Evolutionary conservation across 208 protist genomes (phyloP), one percentile per base, ranked within the genome.

Genomic region (Trypanosomatidae sp.): DNA sequence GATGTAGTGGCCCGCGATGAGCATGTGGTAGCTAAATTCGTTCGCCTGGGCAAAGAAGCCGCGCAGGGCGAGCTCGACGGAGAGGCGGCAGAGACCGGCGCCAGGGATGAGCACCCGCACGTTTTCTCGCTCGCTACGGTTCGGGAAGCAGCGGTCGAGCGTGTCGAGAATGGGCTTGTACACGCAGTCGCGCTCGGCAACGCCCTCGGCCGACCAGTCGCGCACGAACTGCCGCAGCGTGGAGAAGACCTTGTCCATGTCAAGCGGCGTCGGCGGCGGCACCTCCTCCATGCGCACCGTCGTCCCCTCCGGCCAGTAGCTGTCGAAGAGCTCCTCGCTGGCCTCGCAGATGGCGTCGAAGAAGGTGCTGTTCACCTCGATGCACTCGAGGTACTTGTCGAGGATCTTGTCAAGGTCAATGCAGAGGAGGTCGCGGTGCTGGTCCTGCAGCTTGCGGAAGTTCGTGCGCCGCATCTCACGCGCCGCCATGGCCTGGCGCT

Each of bases 1-100:
- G 33, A 99, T 92, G 80, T 98, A 99, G 79, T 98, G 95, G 0
- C 96, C 97, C 0, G 97, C 91, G 71, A 99, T 91, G 53, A 99
- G 91, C 98, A 99, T 99, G 83, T 98, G 98, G 78, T 98, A 99
- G 66, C 97, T 99, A 80, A 98, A 99, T 77, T 99, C 98, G 82
- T 98, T 99, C 25, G 97, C 98, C 82, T 99, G 92, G 19, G 90
- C 88, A 41, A 80, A 83, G 80, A 98, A 99, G 17, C 98, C 98
- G 33, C 77, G 84, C 8, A 90, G 72, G 41, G 95, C 97, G 25
- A 99, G 85, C 70, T 99, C 98, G 53, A 98, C 98, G 13, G 92
- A 92, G 17, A 99, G 91, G 46, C 98, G 89, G 66, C 97, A 98
- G 12, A 99, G 86, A 1, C 94, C 94, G 17, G 92, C 89, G 47